Base-by-base conservation (phyloP, 225 moss, liverwort and hornwort species). In the Straminergon stramineum region DNA sequence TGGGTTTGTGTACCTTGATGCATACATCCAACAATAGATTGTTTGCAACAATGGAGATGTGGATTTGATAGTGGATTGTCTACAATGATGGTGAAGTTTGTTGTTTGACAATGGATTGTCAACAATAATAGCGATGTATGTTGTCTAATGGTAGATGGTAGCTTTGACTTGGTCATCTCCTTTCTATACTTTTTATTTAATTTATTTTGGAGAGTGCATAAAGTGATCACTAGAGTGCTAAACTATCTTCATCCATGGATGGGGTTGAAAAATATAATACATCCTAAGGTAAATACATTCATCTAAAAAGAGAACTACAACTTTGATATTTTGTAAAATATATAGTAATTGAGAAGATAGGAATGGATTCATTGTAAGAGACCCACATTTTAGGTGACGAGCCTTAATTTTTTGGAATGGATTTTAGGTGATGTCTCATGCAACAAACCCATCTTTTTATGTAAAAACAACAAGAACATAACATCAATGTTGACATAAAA, bases 191-290 rank as follows among this genome's bases (percentile, higher is more conserved):
- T 73, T 26, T 15, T 73, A 73, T 70, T 43, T 27, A 7, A 14
- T 73, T 43, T 15, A 73, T 27, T 43, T 43, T 27, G 15, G 15
- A 4, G 43, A 73, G 15, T 43, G 15, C 3, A 27, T 73, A 43
- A 27, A 43, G 23, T 1, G 2, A 43, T n/a, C 15, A 27, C 0
- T 27, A 0, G 9, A 27, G 9, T 15, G 1, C 27, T 41, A 27
- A 15, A 15, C 41, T 43, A 43, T 73, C 27, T 73, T 43, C 15
- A 43, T 73, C 27, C 0, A 27, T 73, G 0, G 16, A 16, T 73
- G 22, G 73, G 1, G 5, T 27, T 43, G 27, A 43, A 26, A 26
- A 43, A 24, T 26, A 15, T 41, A 41, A 41, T 26, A 26, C 41
- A 5, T 71, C 5, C 1, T 41, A 15, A 26, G 41, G 2, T 23